Evolutionary conservation across 2,329 filamentous ascomycete species (phyloP).

Genomic region (Exophiala viscosa): DNA sequence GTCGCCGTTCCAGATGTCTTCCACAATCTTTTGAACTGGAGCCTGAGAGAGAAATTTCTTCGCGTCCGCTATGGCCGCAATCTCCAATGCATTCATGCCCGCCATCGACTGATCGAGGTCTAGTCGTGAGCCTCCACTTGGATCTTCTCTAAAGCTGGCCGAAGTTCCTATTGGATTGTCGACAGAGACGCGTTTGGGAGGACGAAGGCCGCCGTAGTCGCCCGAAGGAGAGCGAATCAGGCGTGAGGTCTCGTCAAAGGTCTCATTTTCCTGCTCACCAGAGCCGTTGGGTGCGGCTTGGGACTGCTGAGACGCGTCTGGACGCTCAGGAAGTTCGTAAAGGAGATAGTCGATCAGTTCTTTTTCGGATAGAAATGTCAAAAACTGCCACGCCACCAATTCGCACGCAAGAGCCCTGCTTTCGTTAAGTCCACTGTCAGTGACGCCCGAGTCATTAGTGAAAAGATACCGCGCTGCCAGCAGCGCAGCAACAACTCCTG

Average conservation of each 20-base stretch:
- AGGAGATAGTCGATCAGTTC: constrained; percentile 58
- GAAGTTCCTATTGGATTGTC: constrained; percentile 7
- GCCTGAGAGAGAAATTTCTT: constrained; percentile 81
- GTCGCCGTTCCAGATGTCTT: constrained; percentile 79
- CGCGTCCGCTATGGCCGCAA: constrained; percentile 73
- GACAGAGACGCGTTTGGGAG: constrained; percentile 17
- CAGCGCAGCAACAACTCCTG: constrained; percentile 45
- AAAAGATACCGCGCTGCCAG: constrained; percentile 59
- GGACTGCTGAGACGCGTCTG: constrained; percentile 6
- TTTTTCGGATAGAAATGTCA: constrained; percentile 53
- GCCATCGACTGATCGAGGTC: constrained; percentile 70
- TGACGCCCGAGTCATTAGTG: constrained; percentile 43
- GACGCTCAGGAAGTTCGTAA: constrained; percentile 45
- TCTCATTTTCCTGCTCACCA: background rate
- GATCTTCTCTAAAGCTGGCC: constrained; percentile 9
- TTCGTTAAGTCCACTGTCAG: constrained; percentile 55
- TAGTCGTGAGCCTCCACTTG: constrained; percentile 31
- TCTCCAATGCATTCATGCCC: constrained; percentile 79
- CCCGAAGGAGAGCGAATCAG: constrained; percentile 27
- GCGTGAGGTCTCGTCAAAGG: constrained; percentile 32
- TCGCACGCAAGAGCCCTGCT: constrained; percentile 58
- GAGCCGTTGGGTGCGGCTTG: constrained; percentile 12
- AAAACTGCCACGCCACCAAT: constrained; percentile 60
- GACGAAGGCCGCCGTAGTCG: constrained; percentile 14
- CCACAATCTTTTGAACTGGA: constrained; percentile 77